Base-by-base conservation (phyloP, 495 filamentous ascomycete species). In the Neurospora sp. region DNA sequence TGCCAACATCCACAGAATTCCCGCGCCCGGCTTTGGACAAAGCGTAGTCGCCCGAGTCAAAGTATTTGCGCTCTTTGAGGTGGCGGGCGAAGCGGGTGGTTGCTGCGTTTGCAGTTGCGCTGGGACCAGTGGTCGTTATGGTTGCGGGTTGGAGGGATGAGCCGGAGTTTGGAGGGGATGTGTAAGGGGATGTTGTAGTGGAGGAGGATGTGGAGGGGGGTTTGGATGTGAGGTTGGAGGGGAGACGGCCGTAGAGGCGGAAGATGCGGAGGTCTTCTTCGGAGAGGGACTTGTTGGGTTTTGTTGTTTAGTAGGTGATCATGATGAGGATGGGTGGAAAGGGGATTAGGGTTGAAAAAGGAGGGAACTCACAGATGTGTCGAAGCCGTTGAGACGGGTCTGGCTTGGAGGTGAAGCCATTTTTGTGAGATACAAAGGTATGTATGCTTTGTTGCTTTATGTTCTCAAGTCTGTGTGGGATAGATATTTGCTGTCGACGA, bases 31-130 rank as follows among this genome's bases (percentile, higher is more conserved):
- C 94, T 85, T 98, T 97, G 80, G 91, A 94, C 79, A 97, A 89
- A 75, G 94, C 95, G 76, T 97, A 97, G 83, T 97, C 94, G 75
- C 94, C 94, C 40, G 91, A 93, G 86, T 98, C 94, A 83, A 98
- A 98, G 85, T 97, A 98, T 84, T 97, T 98, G 81, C 95, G 94
- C 81, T 96, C 93, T 88, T 95, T 85, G 80, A 98, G 88, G 83
- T 97, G 96, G 82, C 95, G 95, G 85, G 95, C 93, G 70, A 97
- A 89, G 71, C 5, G 22, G 27, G 12, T 18, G 22, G 14, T 61
- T 95, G 88, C 80, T 96, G 94, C 75, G 93, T 93, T 83, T 93
- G 95, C 81, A 89, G 53, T 35, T 4, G 22, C 22, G 20, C 0
- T 35, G 22, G 53, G 22, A 53, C 20, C 45, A 0, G 53, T 61